Evolutionary conservation across 495 filamentous ascomycete species (phyloP).

Genomic region (Cercophora scortea): DNA sequence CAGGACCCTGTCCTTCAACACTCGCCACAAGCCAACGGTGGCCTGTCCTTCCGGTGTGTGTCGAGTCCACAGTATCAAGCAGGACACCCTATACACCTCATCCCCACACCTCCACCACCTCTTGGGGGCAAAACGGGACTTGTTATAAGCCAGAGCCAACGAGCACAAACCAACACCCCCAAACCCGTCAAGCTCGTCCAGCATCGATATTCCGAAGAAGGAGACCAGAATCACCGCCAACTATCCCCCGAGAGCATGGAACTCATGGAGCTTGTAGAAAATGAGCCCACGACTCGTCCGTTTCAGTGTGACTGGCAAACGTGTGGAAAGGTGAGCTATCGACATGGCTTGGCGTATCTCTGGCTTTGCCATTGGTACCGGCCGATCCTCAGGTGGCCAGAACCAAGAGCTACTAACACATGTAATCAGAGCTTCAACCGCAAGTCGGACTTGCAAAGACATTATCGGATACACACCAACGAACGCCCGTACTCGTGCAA

Average conservation of each 20-base stretch:
- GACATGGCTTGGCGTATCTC: not conserved
- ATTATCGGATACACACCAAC: slow-evolving; percentile 87
- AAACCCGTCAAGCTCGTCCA: slow-evolving; percentile 10
- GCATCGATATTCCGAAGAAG: slow-evolving; percentile 16
- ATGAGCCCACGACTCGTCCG: slow-evolving; percentile 42
- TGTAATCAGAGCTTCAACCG: slow-evolving; percentile 77
- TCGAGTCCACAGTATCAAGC: not conserved
- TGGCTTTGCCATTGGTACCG: not conserved
- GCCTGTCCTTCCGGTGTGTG: slow-evolving; percentile 7
- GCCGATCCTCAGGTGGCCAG: not conserved
- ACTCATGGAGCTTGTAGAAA: slow-evolving; percentile 46
- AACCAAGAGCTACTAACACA: slow-evolving; percentile 13
- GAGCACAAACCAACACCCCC: slow-evolving; percentile 12
- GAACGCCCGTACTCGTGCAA: slow-evolving; percentile 74
- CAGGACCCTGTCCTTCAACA: slow-evolving; percentile 5
- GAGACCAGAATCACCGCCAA: slow-evolving; percentile 7
- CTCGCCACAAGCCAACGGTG: slow-evolving; percentile 13
- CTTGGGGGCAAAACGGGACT: slow-evolving; percentile 9
- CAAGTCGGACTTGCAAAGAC: slow-evolving; percentile 83
- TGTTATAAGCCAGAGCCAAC: slow-evolving; percentile 29
- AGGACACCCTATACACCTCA: slow-evolving; percentile 1
- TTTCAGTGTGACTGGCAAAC: slow-evolving; percentile 46
- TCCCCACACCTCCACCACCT: slow-evolving; percentile 17
- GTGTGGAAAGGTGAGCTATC: slow-evolving; percentile 42
- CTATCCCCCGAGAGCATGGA: slow-evolving; percentile 35